A percentile compares a stretch with the other conserved stretches of the same genome.
phyloP scores from a whole-genome alignment of 2,329 filamentous ascomycete species.

The Byssoonygena ceratinophila region DNA sequence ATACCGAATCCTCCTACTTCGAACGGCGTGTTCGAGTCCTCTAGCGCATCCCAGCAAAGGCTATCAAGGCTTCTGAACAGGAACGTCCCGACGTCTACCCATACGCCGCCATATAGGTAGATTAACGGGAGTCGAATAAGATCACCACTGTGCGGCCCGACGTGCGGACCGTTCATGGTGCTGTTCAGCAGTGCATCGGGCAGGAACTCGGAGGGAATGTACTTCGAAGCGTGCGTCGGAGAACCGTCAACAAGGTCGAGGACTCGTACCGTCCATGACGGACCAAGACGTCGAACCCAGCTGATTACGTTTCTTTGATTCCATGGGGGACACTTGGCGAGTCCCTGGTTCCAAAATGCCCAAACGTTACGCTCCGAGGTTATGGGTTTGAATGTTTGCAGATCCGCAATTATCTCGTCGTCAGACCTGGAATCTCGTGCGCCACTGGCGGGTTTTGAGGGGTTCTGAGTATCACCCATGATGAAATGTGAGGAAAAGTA shows the following conservation, averaged over 20 bases:
- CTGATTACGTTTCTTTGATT: conserved; percentile 33
- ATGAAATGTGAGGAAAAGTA: too few species aligned
- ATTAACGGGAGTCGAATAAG: conserved; percentile 38
- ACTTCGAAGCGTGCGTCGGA: conserved; percentile 33
- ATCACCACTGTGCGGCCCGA: conserved; percentile 40
- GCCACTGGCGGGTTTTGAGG: background rate
- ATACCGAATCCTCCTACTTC: conserved; percentile 23
- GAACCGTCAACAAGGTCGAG: conserved; percentile 32
- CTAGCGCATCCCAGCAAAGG: conserved; percentile 33
- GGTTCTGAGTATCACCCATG: background rate
- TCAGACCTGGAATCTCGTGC: background rate
- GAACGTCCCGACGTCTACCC: conserved; percentile 35
- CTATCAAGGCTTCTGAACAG: conserved; percentile 31
- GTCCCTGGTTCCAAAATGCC: conserved; percentile 34
- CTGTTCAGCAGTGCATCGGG: conserved; percentile 36
- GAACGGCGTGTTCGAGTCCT: conserved; percentile 29
- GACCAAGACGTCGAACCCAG: conserved; percentile 33
- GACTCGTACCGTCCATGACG: conserved; percentile 35
- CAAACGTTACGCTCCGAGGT: conserved; percentile 34
- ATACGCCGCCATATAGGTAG: conserved; percentile 32
- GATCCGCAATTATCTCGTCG: conserved; percentile 5
- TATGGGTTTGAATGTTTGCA: conserved; percentile 19
- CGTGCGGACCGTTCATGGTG: conserved; percentile 37
- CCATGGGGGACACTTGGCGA: conserved; percentile 31
- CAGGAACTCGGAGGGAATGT: conserved; percentile 28